phyloP scores from a whole-genome alignment of 2,329 filamentous ascomycete genomes.

The Fusarium sp. region DNA sequence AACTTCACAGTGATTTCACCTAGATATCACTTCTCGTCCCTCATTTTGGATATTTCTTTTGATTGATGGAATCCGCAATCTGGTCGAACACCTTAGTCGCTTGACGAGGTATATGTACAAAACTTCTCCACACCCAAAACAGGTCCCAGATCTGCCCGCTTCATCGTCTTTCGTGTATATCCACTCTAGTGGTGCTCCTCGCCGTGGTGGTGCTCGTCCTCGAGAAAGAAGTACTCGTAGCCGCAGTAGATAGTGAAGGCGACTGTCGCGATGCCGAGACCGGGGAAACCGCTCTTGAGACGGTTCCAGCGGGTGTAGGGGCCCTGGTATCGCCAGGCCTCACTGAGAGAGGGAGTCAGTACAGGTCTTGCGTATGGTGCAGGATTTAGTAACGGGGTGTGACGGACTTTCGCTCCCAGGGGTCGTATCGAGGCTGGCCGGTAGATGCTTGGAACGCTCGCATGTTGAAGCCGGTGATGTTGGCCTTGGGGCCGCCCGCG shows the following conservation, averaged over 20 bases:
- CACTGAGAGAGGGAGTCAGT: slow-evolving; percentile 64
- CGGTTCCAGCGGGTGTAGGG: slow-evolving; percentile 90
- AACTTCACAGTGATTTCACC: not conserved
- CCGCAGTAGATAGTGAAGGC: slow-evolving; percentile 91
- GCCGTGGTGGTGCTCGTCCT: slow-evolving; percentile 72
- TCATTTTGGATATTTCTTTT: slow-evolving; percentile 25
- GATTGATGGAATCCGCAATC: slow-evolving; percentile 35
- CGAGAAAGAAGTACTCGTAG: slow-evolving; percentile 88
- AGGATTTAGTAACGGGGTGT: not conserved
- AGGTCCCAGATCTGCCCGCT: slow-evolving; percentile 18
- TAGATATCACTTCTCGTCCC: not conserved
- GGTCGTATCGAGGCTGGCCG: slow-evolving; percentile 71
- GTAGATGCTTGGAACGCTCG: slow-evolving; percentile 80
- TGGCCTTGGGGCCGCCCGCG: slow-evolving; percentile 67
- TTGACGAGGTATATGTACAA: slow-evolving; percentile 44
- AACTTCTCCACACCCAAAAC: slow-evolving; percentile 17
- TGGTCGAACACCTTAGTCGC: slow-evolving; percentile 32
- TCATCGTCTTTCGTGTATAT: slow-evolving; percentile 22
- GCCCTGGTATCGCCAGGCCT: slow-evolving; percentile 94
- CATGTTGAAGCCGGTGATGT: slow-evolving; percentile 93
- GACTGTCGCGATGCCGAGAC: slow-evolving; percentile 90
- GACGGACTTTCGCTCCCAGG: slow-evolving; percentile 73
- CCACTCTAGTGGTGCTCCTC: slow-evolving; percentile 66
- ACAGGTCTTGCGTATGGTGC: not conserved
- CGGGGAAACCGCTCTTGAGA: slow-evolving; percentile 87